phyloP scores from a whole-genome alignment of 2,329 filamentous ascomycete species.

The Colletotrichum phormii region DNA sequence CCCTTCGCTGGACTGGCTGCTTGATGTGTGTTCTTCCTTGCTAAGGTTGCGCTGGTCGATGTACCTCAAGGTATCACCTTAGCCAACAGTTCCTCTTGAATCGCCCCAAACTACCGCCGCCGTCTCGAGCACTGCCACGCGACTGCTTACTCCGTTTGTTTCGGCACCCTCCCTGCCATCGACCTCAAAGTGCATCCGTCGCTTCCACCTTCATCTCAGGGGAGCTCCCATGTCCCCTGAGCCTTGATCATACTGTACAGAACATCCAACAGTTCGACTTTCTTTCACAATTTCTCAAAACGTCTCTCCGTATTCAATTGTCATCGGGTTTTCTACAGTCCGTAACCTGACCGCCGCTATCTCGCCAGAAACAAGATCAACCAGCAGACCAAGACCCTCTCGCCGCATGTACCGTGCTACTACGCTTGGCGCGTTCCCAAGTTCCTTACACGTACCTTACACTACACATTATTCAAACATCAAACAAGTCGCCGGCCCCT shows the following conservation, averaged over 20 bases:
- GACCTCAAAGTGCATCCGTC: neutral
- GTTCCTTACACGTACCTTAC: neutral
- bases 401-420: neutral
- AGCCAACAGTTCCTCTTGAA: neutral
- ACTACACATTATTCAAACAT: neutral
- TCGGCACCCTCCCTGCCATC: neutral
- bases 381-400: neutral
- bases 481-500: constrained; percentile 3
- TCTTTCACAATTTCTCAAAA: neutral
- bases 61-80: neutral
- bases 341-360: neutral
- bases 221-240: neutral
- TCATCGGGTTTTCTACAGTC: neutral
- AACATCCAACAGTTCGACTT: neutral
- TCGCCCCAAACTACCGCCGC: neutral
- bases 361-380: neutral
- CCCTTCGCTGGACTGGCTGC: neutral
- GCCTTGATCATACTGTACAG: neutral
- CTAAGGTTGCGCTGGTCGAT: neutral
- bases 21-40: no score
- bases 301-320: neutral
- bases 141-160: constrained; percentile 30
- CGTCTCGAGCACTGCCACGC: constrained; percentile 22
- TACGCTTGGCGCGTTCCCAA: neutral
- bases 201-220: neutral